phyloP scores from a whole-genome alignment of 2,329 filamentous ascomycete genomes.

The Hymenoscyphus fructigenus region DNA sequence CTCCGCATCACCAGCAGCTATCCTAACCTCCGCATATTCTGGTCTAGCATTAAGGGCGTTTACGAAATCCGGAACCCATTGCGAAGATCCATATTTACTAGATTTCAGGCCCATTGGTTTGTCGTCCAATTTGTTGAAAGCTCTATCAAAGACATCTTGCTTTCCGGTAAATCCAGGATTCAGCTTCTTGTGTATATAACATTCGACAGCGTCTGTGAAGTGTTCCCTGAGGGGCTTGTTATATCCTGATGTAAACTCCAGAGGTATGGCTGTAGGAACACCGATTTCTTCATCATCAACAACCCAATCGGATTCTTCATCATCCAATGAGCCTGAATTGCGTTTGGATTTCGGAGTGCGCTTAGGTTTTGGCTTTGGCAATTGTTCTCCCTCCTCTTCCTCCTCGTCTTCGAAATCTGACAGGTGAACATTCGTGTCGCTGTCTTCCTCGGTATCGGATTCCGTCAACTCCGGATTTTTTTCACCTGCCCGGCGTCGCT shows the following conservation, averaged over 20 bases:
- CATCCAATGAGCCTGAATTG: conserved; percentile 21
- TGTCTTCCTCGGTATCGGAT: conserved; percentile 35
- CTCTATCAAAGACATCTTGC: conserved; percentile 64
- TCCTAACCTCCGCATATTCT: conserved; percentile 41
- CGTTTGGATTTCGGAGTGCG: conserved; percentile 7
- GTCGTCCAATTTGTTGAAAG: conserved; percentile 70
- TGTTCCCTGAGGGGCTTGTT: conserved; percentile 69
- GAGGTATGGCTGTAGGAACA: conserved; percentile 58
- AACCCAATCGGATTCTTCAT: conserved; percentile 53
- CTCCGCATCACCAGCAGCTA: conserved; percentile 37
- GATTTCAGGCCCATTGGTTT: conserved; percentile 63
- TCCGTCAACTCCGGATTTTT: conserved; percentile 40
- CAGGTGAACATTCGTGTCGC: conserved; percentile 40
- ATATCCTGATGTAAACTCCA: conserved; percentile 66
- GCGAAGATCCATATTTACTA: conserved; percentile 70
- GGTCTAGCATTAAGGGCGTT: conserved; percentile 65
- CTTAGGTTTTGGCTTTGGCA: conserved; percentile 10
- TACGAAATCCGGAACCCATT: conserved; percentile 68
- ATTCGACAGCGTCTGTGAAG: conserved; percentile 73
- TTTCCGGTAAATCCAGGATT: conserved; percentile 66
- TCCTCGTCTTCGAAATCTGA: conserved; percentile 53
- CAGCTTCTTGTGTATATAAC: conserved; percentile 78
- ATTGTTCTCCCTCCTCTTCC: conserved; percentile 22
- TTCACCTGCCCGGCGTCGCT: conserved; percentile 42
- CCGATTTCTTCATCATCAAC: conserved; percentile 61